Evolutionary conservation across 2,329 filamentous ascomycete species (phyloP), one percentile per base, ranked within the genome.

Genomic region (Boeremia lycopersici): DNA sequence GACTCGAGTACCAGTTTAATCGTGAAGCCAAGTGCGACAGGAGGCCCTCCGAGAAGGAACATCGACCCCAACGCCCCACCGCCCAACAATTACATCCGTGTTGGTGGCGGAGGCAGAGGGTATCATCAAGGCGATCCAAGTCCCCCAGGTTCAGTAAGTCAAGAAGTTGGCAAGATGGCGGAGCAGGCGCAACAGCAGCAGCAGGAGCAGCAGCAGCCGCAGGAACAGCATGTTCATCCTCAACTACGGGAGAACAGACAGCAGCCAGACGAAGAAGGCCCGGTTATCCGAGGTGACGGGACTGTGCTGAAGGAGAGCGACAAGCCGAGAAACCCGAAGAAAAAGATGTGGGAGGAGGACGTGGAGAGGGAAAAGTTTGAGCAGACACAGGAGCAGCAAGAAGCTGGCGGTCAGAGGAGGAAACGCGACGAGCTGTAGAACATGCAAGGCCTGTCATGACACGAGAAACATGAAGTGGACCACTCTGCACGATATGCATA

Each of bases 311-410:
- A 77, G 53, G 67, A 79, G 57, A 72, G 67, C 26, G 72, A 71
- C 60, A 72, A 64, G 60, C 75, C 71, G 25, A 65, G 70, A 26
- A 87, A 87, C 69, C 82, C 83, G 6, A 86, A 82, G 77, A 87
- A 87, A 76, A 81, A 84, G 74, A 82, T 82, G 74, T 85, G 84
- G 78, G 84, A 86, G 60, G 83, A 83, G 53, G 46, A 66, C 53
- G 68, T 70, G 10, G 72, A 76, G 60, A 67, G 60, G 25, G 61
- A 49, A 44, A 74, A 69, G 58, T 55, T 61, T 56, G 70, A 72
- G 48, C 57, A 65, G 43, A 59, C 57, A 35, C 42, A 53, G 36
- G 38, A 43, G 15, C 23, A 52, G 30, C 41, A 55, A 23, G 41
- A 50, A 31, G 42, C 35, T 12, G 52, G 11, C 1, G 38, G 41